Base-by-base conservation (phyloP, 305 asterid genomes). In the Rubia balearica region DNA sequence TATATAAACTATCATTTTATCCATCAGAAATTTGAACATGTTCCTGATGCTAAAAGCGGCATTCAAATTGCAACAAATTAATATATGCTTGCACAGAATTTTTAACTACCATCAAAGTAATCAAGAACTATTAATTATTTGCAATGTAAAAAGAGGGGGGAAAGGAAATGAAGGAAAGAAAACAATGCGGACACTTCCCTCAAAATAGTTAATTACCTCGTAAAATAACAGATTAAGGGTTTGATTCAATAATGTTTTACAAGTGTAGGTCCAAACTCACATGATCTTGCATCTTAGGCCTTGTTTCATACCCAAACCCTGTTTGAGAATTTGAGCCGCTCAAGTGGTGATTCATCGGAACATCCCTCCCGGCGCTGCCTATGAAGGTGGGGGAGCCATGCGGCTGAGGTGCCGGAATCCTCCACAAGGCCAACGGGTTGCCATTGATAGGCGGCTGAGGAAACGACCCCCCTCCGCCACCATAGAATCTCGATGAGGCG, bases 211-310 rank as follows among this genome's bases (percentile, higher is more conserved):
- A 2, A 46, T 60, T 68, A 65, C 73, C 59, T 68, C 55, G 49
- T 43, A 59, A 45, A 60, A 56, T 63, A 14, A 68, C 73, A 68
- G 62, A 60, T 8, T 8, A 56, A 56, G 21, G 13, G 14, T 57
- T 9, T 0, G 38, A 19, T 57, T 57, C 36, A 57, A 21, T 11
- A 69, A 40, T 40, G 21, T 14, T 21, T 80, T 79, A 90, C 72
- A 88, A 85, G 79, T 81, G 95, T 67, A 90, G 84, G 82, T 90
- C 96, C 84, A 90, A 84, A 81, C 96, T 90, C 85, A 90, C 89
- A 65, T 83, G 86, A 76, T 86, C 92, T 73, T 86, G 86, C 83
- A 76, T 79, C 80, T 71, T 78, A 53, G 75, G 42, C 77, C 69
- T 61, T 63, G 80, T 60, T 57, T 84, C 84, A 38, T 75, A 81